Conservation (phyloP, 1,284 basidiomycete species). For the Sanghuangporus weigelae region DNA sequence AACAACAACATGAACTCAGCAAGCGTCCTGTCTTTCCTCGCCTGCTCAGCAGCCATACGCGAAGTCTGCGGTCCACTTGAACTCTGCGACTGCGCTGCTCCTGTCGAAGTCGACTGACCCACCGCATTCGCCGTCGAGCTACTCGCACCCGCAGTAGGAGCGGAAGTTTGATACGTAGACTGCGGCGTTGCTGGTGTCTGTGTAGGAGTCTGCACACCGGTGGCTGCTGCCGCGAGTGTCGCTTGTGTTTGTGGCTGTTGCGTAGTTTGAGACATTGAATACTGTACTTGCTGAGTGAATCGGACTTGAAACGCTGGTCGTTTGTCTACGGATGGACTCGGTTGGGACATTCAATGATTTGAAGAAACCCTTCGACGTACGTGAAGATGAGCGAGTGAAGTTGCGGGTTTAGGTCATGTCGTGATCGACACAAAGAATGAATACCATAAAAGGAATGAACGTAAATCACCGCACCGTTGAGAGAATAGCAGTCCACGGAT, state of each 20-base stretch:
- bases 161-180: constrained; percentile 7
- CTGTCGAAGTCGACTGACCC: constrained; percentile 15
- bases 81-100: constrained; percentile 33
- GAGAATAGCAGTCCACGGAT: no score
- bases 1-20: constrained; percentile 95
- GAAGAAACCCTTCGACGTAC: neutral
- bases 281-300: constrained; percentile 12
- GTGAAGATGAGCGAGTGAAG: neutral
- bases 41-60: constrained; percentile 74
- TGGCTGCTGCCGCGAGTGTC: neutral
- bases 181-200: constrained; percentile 10
- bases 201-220: neutral
- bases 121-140: constrained; percentile 18
- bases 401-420: neutral
- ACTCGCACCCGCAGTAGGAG: neutral
- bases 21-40: constrained; percentile 82
- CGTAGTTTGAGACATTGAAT: constrained; percentile 13
- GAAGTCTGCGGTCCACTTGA: constrained; percentile 24
- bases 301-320: constrained; percentile 11
- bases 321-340: constrained; percentile 7
- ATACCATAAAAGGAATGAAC: no score
- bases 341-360: constrained; percentile 3
- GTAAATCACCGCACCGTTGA: no score
- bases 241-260: neutral
- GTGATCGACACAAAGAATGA: constrained; percentile 17